Evolutionary conservation across 768 basidiomycete species (phyloP).

Genomic region (Boletus bicolor): DNA sequence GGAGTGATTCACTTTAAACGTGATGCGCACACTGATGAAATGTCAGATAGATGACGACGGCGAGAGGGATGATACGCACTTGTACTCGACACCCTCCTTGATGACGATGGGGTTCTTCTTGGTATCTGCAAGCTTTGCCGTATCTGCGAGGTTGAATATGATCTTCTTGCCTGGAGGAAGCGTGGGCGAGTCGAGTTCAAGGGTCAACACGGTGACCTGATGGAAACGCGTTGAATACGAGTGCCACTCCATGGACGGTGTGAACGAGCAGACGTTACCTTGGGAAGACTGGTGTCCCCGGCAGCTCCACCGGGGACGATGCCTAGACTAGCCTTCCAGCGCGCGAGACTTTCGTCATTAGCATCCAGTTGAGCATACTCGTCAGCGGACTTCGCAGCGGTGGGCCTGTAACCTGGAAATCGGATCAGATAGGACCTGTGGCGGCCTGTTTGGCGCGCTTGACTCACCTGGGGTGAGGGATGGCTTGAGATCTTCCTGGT

Average conservation of each 20-base stretch:
- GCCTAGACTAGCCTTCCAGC: conserved; percentile 95
- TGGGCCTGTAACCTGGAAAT: conserved; percentile 68
- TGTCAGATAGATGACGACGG: conserved; percentile 1
- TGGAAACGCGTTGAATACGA: conserved; percentile 20
- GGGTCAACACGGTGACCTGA: conserved; percentile 67
- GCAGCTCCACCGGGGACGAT: conserved; percentile 53
- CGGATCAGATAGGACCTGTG: conserved; percentile 18
- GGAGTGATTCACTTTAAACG: conserved; percentile 84
- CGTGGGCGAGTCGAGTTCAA: conserved; percentile 78
- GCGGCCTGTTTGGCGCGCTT: conserved; percentile 5
- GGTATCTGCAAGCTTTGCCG: conserved; percentile 41
- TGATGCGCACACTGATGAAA: conserved; percentile 63
- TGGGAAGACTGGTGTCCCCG: conserved; percentile 51
- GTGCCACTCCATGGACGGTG: conserved; percentile 9
- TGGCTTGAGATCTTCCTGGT: conserved; percentile 69
- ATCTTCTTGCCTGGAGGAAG: conserved; percentile 62
- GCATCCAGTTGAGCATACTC: conserved; percentile 86
- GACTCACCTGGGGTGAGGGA: conserved; percentile 61
- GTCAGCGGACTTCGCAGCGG: conserved; percentile 65
- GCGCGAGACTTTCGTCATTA: conserved; percentile 86
- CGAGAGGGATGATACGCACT: conserved; percentile 40
- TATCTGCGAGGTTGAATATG: conserved; percentile 60
- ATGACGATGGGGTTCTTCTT: conserved; percentile 79
- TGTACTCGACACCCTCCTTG: conserved; percentile 88
- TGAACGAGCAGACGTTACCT: conserved; percentile 43